phyloP scores from a whole-genome alignment of 2,329 filamentous ascomycete genomes.

The Apiospora saccharicola region DNA sequence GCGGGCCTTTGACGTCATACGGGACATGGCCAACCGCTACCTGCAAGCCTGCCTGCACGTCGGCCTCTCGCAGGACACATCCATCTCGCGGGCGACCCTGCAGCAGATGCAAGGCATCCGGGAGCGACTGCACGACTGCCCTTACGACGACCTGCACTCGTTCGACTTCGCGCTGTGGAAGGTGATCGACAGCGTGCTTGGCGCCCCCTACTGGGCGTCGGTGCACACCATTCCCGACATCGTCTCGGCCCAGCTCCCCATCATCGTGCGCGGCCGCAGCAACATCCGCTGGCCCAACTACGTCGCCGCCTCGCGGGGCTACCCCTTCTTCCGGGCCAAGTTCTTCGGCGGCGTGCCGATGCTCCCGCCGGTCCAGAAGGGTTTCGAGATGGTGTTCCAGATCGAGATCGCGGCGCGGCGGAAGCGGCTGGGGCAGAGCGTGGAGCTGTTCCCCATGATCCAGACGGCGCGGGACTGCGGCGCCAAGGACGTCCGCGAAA shows the following conservation, averaged over 20 bases:
- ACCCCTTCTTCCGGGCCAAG: conserved; percentile 31
- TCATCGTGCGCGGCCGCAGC: conserved; percentile 35
- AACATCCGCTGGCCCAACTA: conserved; percentile 35
- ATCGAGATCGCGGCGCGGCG: conserved; percentile 34
- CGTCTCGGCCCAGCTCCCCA: conserved; percentile 31
- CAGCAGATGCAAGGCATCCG: conserved; percentile 29
- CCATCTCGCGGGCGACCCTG: conserved; percentile 20
- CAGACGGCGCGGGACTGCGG: conserved; percentile 34
- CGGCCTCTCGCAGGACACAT: conserved; percentile 28
- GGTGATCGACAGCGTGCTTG: conserved; percentile 32
- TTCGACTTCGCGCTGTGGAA: conserved; percentile 33
- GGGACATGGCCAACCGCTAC: conserved; percentile 32
- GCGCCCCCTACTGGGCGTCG: conserved; percentile 31
- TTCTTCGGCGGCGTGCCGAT: conserved; percentile 33
- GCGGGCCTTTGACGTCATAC: conserved; percentile 32
- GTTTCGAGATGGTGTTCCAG: conserved; percentile 28
- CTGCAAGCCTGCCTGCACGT: conserved; percentile 27
- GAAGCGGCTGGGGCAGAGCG: conserved; percentile 30
- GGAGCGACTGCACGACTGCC: conserved; percentile 25
- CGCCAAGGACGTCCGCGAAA: conserved; percentile 32
- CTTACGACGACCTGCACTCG: conserved; percentile 32
- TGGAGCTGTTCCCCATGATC: conserved; percentile 37
- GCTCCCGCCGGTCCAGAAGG: conserved; percentile 28
- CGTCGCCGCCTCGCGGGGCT: conserved; percentile 31
- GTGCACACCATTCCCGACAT: conserved; percentile 34